Evolutionary conservation across 2,329 filamentous ascomycete genomes (phyloP).

Genomic region (Camillea tinctor): DNA sequence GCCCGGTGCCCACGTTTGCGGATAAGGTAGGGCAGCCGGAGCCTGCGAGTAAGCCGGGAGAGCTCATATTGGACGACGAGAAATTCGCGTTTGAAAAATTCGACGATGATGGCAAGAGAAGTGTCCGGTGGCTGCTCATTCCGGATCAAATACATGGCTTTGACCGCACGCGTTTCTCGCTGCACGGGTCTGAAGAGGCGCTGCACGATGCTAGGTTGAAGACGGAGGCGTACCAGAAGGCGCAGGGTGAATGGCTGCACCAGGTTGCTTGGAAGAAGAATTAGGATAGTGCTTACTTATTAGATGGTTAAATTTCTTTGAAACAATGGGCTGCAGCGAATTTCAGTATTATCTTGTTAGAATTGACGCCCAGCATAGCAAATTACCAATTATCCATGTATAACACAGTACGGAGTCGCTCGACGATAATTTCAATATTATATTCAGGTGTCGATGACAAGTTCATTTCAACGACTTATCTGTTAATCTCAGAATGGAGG

Average conservation of each 20-base stretch:
- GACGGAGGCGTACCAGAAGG: conserved; percentile 29
- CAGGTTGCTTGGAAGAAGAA: conserved; percentile 27
- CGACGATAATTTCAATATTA: no score
- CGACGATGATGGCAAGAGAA: conserved; percentile 19
- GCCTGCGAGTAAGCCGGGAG: conserved; percentile 12
- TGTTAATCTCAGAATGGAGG: no score
- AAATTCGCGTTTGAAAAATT: conserved; percentile 36
- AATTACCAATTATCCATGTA: no score
- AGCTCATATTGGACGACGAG: conserved; percentile 33
- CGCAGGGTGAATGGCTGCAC: conserved; percentile 32
- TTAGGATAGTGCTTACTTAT: no score
- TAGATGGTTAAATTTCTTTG: no score
- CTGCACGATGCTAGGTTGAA: conserved; percentile 31
- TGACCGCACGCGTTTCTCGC: conserved; percentile 31
- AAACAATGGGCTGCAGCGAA: no score
- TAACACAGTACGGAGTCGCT: no score
- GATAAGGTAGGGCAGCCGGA: conserved; percentile 30
- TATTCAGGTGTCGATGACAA: no score
- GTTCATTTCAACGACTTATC: no score
- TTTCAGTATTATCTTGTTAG: no score
- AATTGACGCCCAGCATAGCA: no score
- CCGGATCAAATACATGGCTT: conserved; percentile 43
- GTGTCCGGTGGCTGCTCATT: conserved; percentile 41
- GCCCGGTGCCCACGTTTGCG: conserved; percentile 25
- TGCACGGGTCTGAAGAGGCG: conserved; percentile 31